Evolutionary conservation across 1,284 basidiomycete species (phyloP).

Genomic region (Ustilago hordei): DNA sequence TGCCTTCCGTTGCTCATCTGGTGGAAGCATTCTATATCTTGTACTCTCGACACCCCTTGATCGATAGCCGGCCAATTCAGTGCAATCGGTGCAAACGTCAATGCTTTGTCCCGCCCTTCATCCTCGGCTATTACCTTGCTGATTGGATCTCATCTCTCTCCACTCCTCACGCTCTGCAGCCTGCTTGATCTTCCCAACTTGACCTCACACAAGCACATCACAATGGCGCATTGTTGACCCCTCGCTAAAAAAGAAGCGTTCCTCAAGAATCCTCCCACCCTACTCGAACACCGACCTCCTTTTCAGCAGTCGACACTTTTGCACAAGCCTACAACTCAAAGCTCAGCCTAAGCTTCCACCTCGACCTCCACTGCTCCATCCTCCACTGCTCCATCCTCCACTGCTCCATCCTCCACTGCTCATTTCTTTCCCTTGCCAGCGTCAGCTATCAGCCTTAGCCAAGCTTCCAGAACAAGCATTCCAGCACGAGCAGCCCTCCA

Average conservation of each 20-base stretch:
- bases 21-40: not conserved
- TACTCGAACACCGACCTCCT: not conserved
- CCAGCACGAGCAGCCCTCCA: too few species aligned
- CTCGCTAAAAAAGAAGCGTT: not conserved
- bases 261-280: not conserved
- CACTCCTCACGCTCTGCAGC: constrained; percentile 18
- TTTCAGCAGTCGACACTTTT: not conserved
- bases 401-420: too few species aligned
- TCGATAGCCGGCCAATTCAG: not conserved
- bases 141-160: not conserved
- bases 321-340: not conserved
- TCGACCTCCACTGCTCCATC: too few species aligned
- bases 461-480: too few species aligned
- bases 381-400: too few species aligned
- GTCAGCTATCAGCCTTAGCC: too few species aligned
- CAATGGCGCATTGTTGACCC: constrained; percentile 14
- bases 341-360: not conserved
- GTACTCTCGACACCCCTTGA: not conserved
- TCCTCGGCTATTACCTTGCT: not conserved
- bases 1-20: not conserved
- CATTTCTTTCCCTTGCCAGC: too few species aligned
- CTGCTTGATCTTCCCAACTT: constrained; percentile 2
- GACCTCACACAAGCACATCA: constrained; percentile 1
- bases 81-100: not conserved
- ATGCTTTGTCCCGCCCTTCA: too few species aligned